Evolutionary conservation across 371 early-diverging fungal genomes (phyloP).

Genomic region (Blakeslea trispora): DNA sequence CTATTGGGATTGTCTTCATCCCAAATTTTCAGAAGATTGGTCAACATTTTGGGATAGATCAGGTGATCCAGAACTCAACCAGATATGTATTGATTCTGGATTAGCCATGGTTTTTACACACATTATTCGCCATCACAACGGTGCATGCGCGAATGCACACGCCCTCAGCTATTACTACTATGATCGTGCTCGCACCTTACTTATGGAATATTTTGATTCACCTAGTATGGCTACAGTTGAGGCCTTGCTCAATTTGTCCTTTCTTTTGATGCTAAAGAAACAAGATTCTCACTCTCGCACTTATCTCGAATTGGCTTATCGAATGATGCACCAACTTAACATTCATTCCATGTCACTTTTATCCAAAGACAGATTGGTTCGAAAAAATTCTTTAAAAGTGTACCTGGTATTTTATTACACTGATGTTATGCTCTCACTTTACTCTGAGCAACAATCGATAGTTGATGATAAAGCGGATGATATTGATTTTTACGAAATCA

Average conservation of each 20-base stretch:
- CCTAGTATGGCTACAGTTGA: conserved; percentile 43
- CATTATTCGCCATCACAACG: conserved; percentile 40
- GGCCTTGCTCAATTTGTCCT: conserved; percentile 41
- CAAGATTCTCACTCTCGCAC: conserved; percentile 44
- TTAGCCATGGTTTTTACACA: conserved; percentile 47
- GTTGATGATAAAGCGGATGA: conserved; percentile 34
- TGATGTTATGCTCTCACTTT: conserved; percentile 32
- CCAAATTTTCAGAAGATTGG: conserved; percentile 48
- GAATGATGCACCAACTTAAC: conserved; percentile 44
- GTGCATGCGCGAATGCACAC: conserved; percentile 36
- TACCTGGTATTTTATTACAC: conserved; percentile 47
- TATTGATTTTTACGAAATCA: conserved; percentile 45
- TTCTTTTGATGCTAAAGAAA: conserved; percentile 43
- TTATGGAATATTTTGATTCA: conserved; percentile 48
- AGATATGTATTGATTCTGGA: conserved; percentile 47
- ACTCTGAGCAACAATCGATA: conserved; percentile 34
- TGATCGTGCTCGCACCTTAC: conserved; percentile 43
- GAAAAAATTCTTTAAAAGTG: conserved; percentile 35
- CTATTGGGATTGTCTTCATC: conserved; percentile 51
- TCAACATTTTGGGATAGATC: conserved; percentile 46
- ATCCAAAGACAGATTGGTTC: conserved; percentile 16
- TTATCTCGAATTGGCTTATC: conserved; percentile 39
- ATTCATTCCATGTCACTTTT: conserved; percentile 23
- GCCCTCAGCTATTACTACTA: conserved; percentile 45
- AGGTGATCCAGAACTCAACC: conserved; percentile 43